Conservation (phyloP, 225 moss, liverwort and hornwort genomes). For the Anthoceros angustus region DNA sequence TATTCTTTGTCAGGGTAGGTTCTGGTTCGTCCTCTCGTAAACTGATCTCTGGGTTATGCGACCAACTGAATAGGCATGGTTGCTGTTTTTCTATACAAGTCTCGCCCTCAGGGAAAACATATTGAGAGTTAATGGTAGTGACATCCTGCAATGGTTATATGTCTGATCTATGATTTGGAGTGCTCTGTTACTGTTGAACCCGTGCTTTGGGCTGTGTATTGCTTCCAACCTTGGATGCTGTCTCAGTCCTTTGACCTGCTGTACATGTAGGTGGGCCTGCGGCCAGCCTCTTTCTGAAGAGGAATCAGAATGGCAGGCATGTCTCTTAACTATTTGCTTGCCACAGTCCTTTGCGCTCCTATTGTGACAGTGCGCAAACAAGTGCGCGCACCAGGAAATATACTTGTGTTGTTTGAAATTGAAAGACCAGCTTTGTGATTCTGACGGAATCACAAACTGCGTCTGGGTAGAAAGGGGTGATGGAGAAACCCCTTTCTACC, state of each 20-base stretch:
- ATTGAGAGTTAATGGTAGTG: slow-evolving; percentile 94
- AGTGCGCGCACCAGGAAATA: too few relatives aligned
- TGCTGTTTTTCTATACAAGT: slow-evolving; percentile 89
- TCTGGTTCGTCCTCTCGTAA: neutral
- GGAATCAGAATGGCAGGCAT: slow-evolving; percentile 76
- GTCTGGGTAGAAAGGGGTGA: too few relatives aligned
- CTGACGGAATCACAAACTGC: too few relatives aligned
- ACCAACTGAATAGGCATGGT: slow-evolving; percentile 51
- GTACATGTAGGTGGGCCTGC: slow-evolving; percentile 55
- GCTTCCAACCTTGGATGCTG: neutral
- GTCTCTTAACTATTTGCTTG: neutral
- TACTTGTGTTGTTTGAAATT: too few relatives aligned
- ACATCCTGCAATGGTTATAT: slow-evolving; percentile 79
- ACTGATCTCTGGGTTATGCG: neutral
- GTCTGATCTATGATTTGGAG: neutral
- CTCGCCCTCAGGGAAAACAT: slow-evolving; percentile 95
- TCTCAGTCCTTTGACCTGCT: neutral
- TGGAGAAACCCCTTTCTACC: too few relatives aligned
- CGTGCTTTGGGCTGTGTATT: too few relatives aligned
- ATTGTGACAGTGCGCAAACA: too few relatives aligned
- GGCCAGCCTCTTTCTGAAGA: slow-evolving; percentile 51
- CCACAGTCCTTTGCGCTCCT: too few relatives aligned
- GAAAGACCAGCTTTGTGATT: too few relatives aligned
- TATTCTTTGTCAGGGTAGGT: neutral
- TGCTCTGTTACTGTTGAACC: too few relatives aligned